Percentiles rank a stretch among this genome's conserved stretches.
phyloP scores from a whole-genome alignment of 2,329 filamentous ascomycete species.

The Colletotrichum zoysiae region DNA sequence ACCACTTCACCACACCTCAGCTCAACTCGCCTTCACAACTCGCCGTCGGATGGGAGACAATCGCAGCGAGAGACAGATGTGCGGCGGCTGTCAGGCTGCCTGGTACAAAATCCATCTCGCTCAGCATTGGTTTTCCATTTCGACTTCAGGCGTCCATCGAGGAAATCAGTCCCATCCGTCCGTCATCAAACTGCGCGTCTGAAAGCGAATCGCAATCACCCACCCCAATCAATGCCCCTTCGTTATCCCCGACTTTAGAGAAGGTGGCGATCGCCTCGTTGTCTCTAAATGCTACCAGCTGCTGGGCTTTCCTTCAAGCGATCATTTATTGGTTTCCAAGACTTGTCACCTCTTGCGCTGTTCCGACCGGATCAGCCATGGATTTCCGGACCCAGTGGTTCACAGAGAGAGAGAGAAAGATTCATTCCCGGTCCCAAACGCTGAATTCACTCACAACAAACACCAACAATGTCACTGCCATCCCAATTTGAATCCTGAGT shows the following conservation, averaged over 20 bases:
- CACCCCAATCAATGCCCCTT: slow-evolving; percentile 19
- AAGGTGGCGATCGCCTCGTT: slow-evolving; percentile 12
- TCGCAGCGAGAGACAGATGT: neutral
- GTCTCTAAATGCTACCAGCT: slow-evolving; percentile 23
- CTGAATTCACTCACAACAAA: slow-evolving; percentile 5
- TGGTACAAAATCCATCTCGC: slow-evolving; percentile 4
- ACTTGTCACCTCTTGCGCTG: neutral
- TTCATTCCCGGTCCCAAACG: neutral
- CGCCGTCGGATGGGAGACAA: slow-evolving; percentile 28
- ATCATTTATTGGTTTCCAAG: neutral
- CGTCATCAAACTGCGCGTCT: slow-evolving; percentile 4
- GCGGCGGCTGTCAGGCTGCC: slow-evolving; percentile 2
- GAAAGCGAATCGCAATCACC: neutral
- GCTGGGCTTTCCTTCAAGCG: slow-evolving; percentile 15
- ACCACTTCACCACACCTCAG: slow-evolving; percentile 17
- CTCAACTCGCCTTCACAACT: slow-evolving; percentile 25
- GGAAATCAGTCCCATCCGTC: neutral
- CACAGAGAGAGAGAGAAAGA: neutral
- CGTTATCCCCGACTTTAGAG: neutral
- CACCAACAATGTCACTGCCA: slow-evolving; percentile 9
- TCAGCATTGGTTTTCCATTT: neutral
- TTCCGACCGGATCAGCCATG: neutral
- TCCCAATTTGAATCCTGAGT: slow-evolving; percentile 11
- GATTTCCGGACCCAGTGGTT: slow-evolving; percentile 28
- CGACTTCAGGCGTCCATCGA: slow-evolving; percentile 9